Base-by-base conservation (phyloP, 305 asterid genomes). In the Fraxinus dipetala region DNA sequence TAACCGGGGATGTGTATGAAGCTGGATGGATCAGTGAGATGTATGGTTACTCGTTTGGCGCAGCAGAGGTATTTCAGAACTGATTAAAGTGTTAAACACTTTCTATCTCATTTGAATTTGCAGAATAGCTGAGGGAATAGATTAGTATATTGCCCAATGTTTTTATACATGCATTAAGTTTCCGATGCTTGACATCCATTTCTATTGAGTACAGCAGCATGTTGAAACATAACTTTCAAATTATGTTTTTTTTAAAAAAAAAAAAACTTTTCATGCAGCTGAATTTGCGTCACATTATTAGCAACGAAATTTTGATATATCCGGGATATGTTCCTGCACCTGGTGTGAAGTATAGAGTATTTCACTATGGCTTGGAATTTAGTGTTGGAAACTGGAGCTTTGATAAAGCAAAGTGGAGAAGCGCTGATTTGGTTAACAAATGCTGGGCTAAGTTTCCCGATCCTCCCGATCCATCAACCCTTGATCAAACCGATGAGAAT, bases 21-120 rank as follows among this genome's bases (percentile, higher is more conserved):
- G 85, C 98, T 72, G 98, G 99, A 78, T 96, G 98, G 99, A 92
- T 96, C 78, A 96, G 98, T 79, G 98, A 96, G 89, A 96, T 96
- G 99, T 94, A 96, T 85, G 99, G 99, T 77, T 94, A 94, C 91
- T 89, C 99, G 63, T 96, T 96, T 79, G 99, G 93, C 82, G 98
- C 98, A 63, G 95, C 98, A 32, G 99, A 96, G 98, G 98, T 96
- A 89, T 43, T 84, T 77, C 32, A 18, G 1, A 32, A 43, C 28
- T 83, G 28, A 38, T 4, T 45, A 4, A 31, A 34, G 65, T 5
- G 32, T 35, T 13, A 5, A 63, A 30, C 36, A 6, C 6, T 67
- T 67, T 67, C 36, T 28, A 30, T 69, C 40, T 69, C 22, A 69
- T 28, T 63, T 69, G 28, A 28, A 69, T 69, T 28, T 28, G 40